Evolutionary conservation across 73 alveolate genomes (phyloP).

Genomic region (Durusdinium trenchii): DNA sequence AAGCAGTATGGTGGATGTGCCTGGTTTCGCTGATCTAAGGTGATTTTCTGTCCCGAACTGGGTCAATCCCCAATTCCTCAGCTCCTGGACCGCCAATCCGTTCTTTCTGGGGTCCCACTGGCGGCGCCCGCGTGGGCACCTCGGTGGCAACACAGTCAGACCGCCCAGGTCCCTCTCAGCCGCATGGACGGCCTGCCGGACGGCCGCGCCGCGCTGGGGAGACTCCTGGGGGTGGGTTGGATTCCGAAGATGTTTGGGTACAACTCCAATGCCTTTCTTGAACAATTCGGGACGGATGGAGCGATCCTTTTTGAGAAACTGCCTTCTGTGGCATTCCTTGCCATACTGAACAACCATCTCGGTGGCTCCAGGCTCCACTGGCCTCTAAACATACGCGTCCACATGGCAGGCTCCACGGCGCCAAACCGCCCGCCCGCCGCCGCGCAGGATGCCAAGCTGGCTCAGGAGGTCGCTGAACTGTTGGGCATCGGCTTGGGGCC

Average conservation of each 20-base stretch:
- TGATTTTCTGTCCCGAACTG: no score
- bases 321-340: background rate
- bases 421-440: no score
- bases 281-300: background rate
- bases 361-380: no score
- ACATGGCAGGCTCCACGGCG: no score
- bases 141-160: background rate
- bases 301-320: background rate
- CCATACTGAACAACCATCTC: background rate
- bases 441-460: conserved; percentile 54
- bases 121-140: background rate
- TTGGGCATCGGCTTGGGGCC: conserved; percentile 37
- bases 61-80: no score
- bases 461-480: conserved; percentile 54
- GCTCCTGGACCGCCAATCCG: no score
- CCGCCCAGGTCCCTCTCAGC: conserved; percentile 13
- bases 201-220: background rate
- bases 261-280: background rate
- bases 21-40: no score
- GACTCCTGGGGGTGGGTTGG: background rate
- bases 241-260: background rate
- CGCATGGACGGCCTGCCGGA: conserved; percentile 53
- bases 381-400: no score
- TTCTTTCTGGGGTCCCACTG: background rate
- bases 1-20: no score